These are phyloP conservation scores for Zygotorulaspora florentina DNA, from an alignment of 805 yeast genomes.

Conservation along the genomic window DNA sequence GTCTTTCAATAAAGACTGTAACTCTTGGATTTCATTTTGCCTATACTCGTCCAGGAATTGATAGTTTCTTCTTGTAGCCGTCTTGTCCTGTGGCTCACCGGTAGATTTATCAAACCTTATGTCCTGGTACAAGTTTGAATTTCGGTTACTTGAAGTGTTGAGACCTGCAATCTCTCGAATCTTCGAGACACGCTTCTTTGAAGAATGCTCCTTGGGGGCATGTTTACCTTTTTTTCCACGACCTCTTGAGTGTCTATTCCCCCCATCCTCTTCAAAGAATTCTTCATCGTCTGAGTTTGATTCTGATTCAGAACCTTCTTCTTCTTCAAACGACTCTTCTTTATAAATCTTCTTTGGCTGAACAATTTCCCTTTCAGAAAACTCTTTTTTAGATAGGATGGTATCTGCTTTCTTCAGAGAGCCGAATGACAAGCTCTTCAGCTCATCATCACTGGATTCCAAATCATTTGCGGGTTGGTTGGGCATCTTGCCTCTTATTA, in stretches of 20 bases:
- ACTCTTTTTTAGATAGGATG: conserved; percentile 37
- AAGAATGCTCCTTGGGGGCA: conserved; percentile 79
- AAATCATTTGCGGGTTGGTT: conserved; percentile 12
- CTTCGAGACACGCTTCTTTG: conserved; percentile 65
- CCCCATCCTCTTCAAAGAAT: conserved; percentile 39
- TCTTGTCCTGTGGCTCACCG: conserved; percentile 76
- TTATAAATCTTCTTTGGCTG: conserved; percentile 22
- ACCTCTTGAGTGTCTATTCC: conserved; percentile 16
- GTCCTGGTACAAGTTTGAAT: conserved; percentile 57
- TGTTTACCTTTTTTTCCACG: conserved; percentile 54
- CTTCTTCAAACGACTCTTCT: conserved; percentile 20
- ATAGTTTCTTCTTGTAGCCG: conserved; percentile 68
- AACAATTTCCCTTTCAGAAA: conserved; percentile 17
- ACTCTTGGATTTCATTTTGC: conserved; percentile 59
- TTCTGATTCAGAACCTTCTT: conserved; percentile 8
- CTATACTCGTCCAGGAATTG: conserved; percentile 84
- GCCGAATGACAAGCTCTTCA: conserved; percentile 58
- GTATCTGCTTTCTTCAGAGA: conserved; percentile 56
- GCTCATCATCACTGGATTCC: conserved; percentile 42
- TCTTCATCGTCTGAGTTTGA: conserved; percentile 28
- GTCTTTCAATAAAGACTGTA: conserved; percentile 55
- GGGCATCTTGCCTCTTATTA: conserved; percentile 41
- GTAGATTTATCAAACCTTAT: conserved; percentile 87
- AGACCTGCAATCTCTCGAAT: conserved; percentile 75
- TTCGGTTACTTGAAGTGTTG: conserved; percentile 37